Evolutionary conservation across 306 rosid species (phyloP).

Genomic region (Lathyrus sativus): DNA sequence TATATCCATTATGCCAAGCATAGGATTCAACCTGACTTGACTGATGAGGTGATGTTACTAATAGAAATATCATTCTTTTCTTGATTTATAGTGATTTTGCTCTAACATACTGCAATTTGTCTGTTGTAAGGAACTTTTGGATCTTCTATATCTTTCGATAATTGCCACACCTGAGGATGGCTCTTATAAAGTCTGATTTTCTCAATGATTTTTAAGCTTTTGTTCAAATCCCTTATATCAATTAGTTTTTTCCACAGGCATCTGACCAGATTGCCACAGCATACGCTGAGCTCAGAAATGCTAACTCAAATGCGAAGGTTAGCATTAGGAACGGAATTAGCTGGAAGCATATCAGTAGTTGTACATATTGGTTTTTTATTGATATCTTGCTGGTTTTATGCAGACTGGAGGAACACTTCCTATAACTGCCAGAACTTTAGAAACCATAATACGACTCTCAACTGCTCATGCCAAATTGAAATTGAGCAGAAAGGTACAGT

Average conservation of each 20-base stretch:
- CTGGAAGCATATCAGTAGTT: constrained; percentile 17
- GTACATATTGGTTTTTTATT: constrained; percentile 24
- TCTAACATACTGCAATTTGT: neutral
- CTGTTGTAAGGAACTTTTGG: neutral
- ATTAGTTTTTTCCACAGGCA: constrained; percentile 58
- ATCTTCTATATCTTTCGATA: constrained; percentile 18
- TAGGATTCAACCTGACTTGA: constrained; percentile 95
- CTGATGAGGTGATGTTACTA: constrained; percentile 74
- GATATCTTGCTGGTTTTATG: constrained; percentile 43
- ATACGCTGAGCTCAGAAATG: constrained; percentile 92
- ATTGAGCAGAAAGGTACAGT: constrained; percentile 75
- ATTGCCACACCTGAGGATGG: constrained; percentile 17
- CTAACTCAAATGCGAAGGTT: constrained; percentile 81
- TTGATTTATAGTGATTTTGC: neutral
- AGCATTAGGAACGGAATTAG: constrained; percentile 28
- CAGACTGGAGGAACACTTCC: constrained; percentile 99
- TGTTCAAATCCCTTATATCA: constrained; percentile 6
- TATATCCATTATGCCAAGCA: constrained; percentile 97
- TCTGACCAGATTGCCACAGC: constrained; percentile 90
- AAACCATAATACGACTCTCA: constrained; percentile 95
- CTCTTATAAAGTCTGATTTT: constrained; percentile 24
- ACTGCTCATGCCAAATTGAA: constrained; percentile 97
- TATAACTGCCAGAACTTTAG: constrained; percentile 95
- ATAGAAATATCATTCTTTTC: constrained; percentile 16
- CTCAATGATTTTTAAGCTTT: constrained; percentile 19